Evolutionary conservation across 1,139 yeast genomes (phyloP), one percentile per base, ranked within the genome.

Genomic region (Suhomyces terraborum): DNA sequence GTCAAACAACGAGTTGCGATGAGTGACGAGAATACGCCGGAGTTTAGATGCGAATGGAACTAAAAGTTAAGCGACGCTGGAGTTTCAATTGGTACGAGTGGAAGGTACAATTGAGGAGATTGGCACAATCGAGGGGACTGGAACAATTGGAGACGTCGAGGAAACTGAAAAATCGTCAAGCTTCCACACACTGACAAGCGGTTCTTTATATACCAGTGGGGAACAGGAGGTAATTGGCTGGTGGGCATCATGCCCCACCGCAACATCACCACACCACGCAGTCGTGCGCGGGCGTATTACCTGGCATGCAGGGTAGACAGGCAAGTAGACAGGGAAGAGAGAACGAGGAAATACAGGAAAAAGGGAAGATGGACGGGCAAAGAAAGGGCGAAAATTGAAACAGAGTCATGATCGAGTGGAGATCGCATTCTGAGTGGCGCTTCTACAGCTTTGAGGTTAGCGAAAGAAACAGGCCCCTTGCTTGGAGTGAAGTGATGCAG

Each of bases 271-370:
- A 30, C 39, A 29, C 25, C 28, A 35, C 18, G 28, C 9, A 29
- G 40, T 37, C 40, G 40, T 37, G 40, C 27, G 33, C 28, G 18
- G 29, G 25, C 13, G n/a, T n/a, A n/a, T n/a, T n/a, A n/a, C n/a
- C n/a, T n/a, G n/a, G n/a, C n/a, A n/a, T n/a, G n/a, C n/a, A 21
- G 22, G 17, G 32, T 12, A 20, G 20, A 13, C 17, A 20, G 32
- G 24, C 14, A 30, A 13, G n/a, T 12, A 12, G 28, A 12, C 9
- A 12, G 4, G 17, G 17, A 25, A 25, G n/a, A 12, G 28, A 25
- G 17, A n/a, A n/a, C n/a, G n/a, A n/a, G n/a, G n/a, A n/a, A n/a
- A n/a, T n/a, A n/a, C n/a, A n/a, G 28, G 28, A 25, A 12, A 12
- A 12, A 24, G 13, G 14, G 17, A 9, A 8, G 8, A 25, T n/a